A percentile compares a stretch with the other conserved stretches of the same genome.
Evolutionary conservation across 306 rosid species (phyloP).

Genomic region (Arachis stenosperma): DNA sequence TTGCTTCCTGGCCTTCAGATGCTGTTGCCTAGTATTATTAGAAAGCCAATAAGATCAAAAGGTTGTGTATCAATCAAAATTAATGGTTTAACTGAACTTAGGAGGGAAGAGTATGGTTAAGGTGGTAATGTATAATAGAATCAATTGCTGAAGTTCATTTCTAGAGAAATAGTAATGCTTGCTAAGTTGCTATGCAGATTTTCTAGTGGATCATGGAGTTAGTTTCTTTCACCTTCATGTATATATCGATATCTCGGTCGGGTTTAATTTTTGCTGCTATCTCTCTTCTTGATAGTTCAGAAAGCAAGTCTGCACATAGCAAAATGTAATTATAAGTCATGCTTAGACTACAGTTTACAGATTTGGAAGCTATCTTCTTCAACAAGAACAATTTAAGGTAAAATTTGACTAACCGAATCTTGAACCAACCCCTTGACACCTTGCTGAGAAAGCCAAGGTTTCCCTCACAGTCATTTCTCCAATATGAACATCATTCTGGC

Average conservation of each 20-base stretch:
- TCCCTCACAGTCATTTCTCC: slow-evolving; percentile 65
- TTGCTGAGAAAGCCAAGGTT: slow-evolving; percentile 59
- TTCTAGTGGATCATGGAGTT: not conserved
- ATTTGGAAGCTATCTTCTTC: not conserved
- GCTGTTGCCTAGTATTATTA: slow-evolving; percentile 43
- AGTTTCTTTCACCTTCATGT: slow-evolving; percentile 48
- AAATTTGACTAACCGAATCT: slow-evolving; percentile 50
- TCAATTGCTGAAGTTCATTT: no score
- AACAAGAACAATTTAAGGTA: not conserved
- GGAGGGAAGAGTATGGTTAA: no score
- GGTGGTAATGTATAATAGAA: no score
- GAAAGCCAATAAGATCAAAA: slow-evolving; percentile 22
- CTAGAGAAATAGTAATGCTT: not conserved
- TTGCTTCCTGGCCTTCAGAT: slow-evolving; percentile 43
- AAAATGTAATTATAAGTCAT: slow-evolving; percentile 1
- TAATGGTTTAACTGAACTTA: not conserved
- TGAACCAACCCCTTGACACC: slow-evolving; percentile 69
- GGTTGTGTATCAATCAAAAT: not conserved
- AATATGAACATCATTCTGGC: slow-evolving; percentile 58
- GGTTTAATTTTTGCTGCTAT: slow-evolving; percentile 49
- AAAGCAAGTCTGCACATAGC: slow-evolving; percentile 42
- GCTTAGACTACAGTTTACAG: not conserved
- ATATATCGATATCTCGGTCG: slow-evolving; percentile 51
- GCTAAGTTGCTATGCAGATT: not conserved
- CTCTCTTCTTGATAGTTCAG: slow-evolving; percentile 59